Base-by-base conservation (phyloP, 1,284 basidiomycete species). In the Schizophyllum amplum region DNA sequence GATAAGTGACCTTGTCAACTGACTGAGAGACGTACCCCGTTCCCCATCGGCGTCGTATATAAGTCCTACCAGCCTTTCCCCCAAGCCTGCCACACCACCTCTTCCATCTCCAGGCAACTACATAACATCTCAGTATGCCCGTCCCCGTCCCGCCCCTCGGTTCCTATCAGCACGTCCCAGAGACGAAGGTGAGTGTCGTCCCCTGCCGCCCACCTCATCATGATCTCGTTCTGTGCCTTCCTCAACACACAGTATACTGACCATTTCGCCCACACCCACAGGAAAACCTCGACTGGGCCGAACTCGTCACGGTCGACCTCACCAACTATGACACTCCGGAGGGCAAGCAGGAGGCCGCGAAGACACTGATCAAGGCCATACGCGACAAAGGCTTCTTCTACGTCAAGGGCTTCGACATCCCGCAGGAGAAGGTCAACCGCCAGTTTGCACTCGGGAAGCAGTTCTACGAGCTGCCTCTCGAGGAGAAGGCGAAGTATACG, bases 401-500 rank as follows among this genome's bases (percentile, higher is more conserved):
- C 58, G 69, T 75, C 20, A 66, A 75, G 62, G 76, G 77, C 59
- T 76, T 77, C 57, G 73, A 72, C 15, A 67, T 71, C 21, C 67
- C 68, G 6, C 66, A 67, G 52, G 66, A 66, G 20, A 61, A 70
- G 58, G 74, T 73, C 9, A 67, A 73, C n/a, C 68, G 75, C 13
- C 69, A 75, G 59, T 70, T 76, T 49, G 73, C 74, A 46, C 67
- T 79, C 52, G 75, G 72, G 22, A 73, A 80, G 59, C 64, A 67
- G 57, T 72, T 77, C 65, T 76, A 75, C 64, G 75, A 80, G 58
- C 64, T 79, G 1, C 75, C 79, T 3, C 65, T 79, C 4, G 77
- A 79, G 62, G 79, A 81, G 69, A 81, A 80, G 69, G 62, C 70
- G 50, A 76, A 79, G 64, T 80, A 77, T 59, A 70, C 71, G 3